These are phyloP conservation scores for Boletus subparvulus DNA, from an alignment of 768 basidiomycete genomes.

Conservation along the genomic window DNA sequence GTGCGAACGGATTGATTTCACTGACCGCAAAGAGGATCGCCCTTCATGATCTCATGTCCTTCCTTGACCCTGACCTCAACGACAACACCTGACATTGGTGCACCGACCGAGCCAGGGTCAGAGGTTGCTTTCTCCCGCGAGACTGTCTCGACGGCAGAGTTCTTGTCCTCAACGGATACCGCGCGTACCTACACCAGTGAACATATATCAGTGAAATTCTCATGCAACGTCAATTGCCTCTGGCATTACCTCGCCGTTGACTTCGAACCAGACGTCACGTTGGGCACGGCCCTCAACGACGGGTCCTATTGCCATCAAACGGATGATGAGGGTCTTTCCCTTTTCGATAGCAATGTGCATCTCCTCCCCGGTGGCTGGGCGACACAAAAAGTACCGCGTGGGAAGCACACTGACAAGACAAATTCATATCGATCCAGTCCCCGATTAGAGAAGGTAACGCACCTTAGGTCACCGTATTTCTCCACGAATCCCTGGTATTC, in stretches of 20 bases:
- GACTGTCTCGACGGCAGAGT: conserved; percentile 93
- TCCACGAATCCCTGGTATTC: conserved; percentile 94
- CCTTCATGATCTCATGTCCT: conserved; percentile 96
- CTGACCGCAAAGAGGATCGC: conserved; percentile 90
- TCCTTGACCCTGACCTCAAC: conserved; percentile 98
- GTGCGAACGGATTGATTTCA: conserved; percentile 23
- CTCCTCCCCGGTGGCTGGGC: conserved; percentile 90
- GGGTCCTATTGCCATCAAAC: conserved; percentile 92
- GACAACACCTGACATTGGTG: conserved; percentile 97
- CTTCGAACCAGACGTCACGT: conserved; percentile 98
- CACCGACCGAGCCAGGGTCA: conserved; percentile 96
- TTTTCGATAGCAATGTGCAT: conserved; percentile 95
- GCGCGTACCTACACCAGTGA: conserved; percentile 71
- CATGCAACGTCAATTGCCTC: conserved; percentile 2
- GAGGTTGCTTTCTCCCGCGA: conserved; percentile 91
- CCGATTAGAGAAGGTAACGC: conserved; percentile 23
- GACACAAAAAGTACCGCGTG: conserved; percentile 95
- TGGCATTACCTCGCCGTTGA: conserved; percentile 81
- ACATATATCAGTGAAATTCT: conserved; percentile 17
- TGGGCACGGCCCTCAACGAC: conserved; percentile 90
- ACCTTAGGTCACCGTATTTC: conserved; percentile 95
- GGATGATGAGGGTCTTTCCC: conserved; percentile 95
- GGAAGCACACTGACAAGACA: conserved; percentile 71
- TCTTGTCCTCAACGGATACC: conserved; percentile 93
- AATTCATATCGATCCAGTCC: conserved; percentile 9